phyloP scores from a whole-genome alignment of 208 protist species.

The Naegleria gruberi region DNA sequence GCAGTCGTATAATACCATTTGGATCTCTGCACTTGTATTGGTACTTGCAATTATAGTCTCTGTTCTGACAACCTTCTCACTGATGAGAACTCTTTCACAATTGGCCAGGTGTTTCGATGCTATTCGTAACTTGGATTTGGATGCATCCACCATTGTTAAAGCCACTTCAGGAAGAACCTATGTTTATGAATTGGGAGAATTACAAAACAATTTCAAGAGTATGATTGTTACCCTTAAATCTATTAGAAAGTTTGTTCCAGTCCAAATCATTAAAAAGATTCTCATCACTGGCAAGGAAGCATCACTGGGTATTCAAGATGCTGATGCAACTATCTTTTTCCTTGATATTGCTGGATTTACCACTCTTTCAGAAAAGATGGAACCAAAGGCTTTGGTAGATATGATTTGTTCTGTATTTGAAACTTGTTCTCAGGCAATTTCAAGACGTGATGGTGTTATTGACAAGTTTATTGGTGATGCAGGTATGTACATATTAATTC shows the following conservation, averaged over 20 bases:
- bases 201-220: neutral
- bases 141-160: neutral
- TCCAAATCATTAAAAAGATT: neutral
- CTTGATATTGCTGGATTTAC: neutral
- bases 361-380: neutral
- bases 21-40: no score
- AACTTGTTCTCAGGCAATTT: neutral
- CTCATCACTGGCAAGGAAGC: neutral
- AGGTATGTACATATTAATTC: no score
- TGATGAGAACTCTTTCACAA: neutral
- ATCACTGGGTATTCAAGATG: neutral
- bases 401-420: neutral
- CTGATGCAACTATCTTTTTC: neutral
- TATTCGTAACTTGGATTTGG: neutral
- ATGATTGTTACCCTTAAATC: neutral
- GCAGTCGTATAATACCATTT: no score
- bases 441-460: neutral
- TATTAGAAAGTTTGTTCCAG: neutral
- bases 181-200: neutral
- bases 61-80: neutral
- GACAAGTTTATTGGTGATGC: slow-evolving; percentile 10
- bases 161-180: neutral
- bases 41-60: neutral
- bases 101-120: neutral
- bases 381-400: neutral